A percentile compares a stretch with the other conserved stretches of the same genome.
Conservation (phyloP, 2,329 filamentous ascomycete species). For the Plectosphaerella cucumerina region DNA sequence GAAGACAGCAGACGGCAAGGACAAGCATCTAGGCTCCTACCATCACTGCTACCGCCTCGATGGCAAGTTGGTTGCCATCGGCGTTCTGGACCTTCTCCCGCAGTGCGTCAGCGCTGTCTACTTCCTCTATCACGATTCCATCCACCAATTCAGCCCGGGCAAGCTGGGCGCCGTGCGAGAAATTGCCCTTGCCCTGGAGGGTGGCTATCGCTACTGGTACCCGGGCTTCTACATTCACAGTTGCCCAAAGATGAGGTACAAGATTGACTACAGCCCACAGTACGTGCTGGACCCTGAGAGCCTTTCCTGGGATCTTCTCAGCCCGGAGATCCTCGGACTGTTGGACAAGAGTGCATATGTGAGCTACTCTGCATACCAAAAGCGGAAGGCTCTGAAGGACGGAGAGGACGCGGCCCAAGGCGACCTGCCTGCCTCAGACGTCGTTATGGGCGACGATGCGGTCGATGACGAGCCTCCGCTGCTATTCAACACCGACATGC, state of each 20-base stretch:
- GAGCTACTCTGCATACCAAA: conserved; percentile 31
- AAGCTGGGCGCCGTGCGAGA: conserved; percentile 74
- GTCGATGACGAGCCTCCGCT: conserved; percentile 17
- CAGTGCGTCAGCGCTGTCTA: conserved; percentile 78
- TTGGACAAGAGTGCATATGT: conserved; percentile 55
- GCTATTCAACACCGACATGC: conserved; percentile 61
- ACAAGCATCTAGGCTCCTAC: conserved; percentile 63
- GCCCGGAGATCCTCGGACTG: conserved; percentile 42
- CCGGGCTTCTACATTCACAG: conserved; percentile 77
- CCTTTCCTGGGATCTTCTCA: conserved; percentile 57
- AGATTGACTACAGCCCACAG: conserved; percentile 73
- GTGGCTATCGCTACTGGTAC: conserved; percentile 73
- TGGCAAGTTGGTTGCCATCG: conserved; percentile 69
- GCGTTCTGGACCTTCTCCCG: conserved; percentile 72
- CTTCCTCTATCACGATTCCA: conserved; percentile 75
- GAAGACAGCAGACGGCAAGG: conserved; percentile 41
- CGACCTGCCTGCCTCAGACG: conserved; percentile 16
- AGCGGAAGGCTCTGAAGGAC: background rate
- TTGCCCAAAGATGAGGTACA: conserved; percentile 81
- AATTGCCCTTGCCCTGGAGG: conserved; percentile 64
- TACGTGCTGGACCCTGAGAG: conserved; percentile 68
- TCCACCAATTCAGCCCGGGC: conserved; percentile 65
- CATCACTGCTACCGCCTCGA: conserved; percentile 81
- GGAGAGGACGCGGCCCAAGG: conserved; percentile 18
- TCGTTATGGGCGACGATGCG: conserved; percentile 16